Evolutionary conservation across 164 flowering plant genomes (phyloP).

Genomic region (Tetrastigma voinierianum): DNA sequence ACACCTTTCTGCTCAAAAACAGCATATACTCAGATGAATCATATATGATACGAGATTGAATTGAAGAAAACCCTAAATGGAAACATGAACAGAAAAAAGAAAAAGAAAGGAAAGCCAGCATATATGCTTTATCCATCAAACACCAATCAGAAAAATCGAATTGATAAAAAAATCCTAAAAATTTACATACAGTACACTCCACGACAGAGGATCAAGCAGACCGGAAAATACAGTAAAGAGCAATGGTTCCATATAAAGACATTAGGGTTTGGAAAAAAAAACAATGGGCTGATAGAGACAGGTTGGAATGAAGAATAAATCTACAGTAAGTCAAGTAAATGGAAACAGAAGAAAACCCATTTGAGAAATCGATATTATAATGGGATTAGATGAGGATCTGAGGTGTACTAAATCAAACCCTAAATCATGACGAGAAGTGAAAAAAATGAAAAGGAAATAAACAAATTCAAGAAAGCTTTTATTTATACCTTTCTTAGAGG

Average conservation of each 20-base stretch:
- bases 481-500: conserved; percentile 1
- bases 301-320: conserved; percentile 1
- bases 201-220: conserved; percentile 11
- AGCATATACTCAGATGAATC: neutral
- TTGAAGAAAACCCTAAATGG: no score
- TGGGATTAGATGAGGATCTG: conserved; percentile 14
- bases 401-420: conserved; percentile 4
- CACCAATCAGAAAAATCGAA: no score
- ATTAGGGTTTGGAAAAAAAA: neutral
- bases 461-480: neutral
- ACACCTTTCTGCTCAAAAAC: conserved; percentile 1
- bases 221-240: conserved; percentile 9
- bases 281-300: conserved; percentile 7
- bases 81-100: neutral
- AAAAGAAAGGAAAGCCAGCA: neutral
- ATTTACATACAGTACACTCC: conserved; percentile 5
- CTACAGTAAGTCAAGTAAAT: neutral
- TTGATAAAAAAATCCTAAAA: no score
- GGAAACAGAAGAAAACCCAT: conserved; percentile 4
- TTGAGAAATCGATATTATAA: conserved; percentile 2
- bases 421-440: neutral
- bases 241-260: conserved; percentile 10
- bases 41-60: neutral
- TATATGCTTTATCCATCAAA: neutral
- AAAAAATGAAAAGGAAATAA: no score